Conservation (phyloP, 2,329 filamentous ascomycete species). For the Paraconiothyrium sp. region DNA sequence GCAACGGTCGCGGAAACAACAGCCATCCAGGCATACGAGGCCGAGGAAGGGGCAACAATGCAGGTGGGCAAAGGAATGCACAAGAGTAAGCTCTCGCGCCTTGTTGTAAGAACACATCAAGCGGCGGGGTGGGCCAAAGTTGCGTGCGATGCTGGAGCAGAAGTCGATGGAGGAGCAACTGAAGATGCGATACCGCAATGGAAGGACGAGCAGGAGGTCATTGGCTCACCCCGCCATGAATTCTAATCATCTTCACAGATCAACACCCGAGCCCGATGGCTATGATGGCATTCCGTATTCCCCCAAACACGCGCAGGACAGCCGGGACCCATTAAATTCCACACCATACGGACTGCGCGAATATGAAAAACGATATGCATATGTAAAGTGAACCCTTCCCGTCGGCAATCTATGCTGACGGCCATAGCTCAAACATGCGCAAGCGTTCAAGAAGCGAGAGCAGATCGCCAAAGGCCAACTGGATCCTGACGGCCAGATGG, state of each 20-base stretch:
- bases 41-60: not conserved
- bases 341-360: slow-evolving; percentile 36
- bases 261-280: not conserved
- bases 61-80: not conserved
- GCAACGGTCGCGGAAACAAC: slow-evolving; percentile 3
- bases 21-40: slow-evolving; percentile 1
- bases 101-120: not conserved
- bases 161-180: not conserved
- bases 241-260: slow-evolving; percentile 6
- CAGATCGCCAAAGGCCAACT: slow-evolving; percentile 40
- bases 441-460: slow-evolving; percentile 60
- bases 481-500: slow-evolving; percentile 67
- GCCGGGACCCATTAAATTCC: slow-evolving; percentile 25
- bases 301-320: slow-evolving; percentile 8
- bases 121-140: not conserved
- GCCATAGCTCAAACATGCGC: slow-evolving; percentile 29
- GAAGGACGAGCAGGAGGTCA: not conserved
- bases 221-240: not conserved
- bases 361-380: slow-evolving; percentile 34
- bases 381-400: slow-evolving; percentile 29
- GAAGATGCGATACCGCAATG: not conserved
- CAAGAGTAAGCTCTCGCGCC: slow-evolving; percentile 9
- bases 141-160: not conserved
- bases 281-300: slow-evolving; percentile 8
- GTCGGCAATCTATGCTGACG: slow-evolving; percentile 20